phyloP scores from a whole-genome alignment of 345 rosid genomes.

The Raphanus raphanistrum region DNA sequence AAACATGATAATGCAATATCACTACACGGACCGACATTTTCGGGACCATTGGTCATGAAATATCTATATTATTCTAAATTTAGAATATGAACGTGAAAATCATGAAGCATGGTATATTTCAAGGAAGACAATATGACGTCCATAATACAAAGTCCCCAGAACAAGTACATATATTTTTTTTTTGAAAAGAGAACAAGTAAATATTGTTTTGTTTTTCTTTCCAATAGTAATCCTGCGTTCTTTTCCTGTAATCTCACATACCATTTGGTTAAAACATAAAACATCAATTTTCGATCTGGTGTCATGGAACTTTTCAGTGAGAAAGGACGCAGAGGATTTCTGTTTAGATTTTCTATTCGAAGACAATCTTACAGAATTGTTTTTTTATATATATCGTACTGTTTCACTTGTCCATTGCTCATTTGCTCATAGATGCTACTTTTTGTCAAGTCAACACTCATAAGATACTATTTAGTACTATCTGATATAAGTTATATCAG shows the following conservation, averaged over 20 bases:
- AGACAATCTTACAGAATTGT: not conserved
- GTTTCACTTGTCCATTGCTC: conserved; percentile 21
- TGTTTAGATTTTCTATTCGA: not conserved
- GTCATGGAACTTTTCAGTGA: not conserved
- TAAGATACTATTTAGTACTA: not conserved
- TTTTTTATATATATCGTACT: not conserved
- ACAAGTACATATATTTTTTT: conserved; percentile 8
- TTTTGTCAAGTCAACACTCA: not conserved
- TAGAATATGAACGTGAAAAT: conserved; percentile 34
- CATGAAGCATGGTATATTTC: conserved; percentile 17
- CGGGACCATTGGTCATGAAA: conserved; percentile 21
- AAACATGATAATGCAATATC: conserved; percentile 5
- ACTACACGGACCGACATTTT: conserved; percentile 24
- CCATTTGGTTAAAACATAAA: not conserved
- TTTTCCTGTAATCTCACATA: not conserved
- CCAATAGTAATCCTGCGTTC: not conserved
- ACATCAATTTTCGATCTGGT: not conserved
- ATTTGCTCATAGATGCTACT: not conserved
- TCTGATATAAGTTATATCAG: not conserved
- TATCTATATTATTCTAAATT: conserved; percentile 13
- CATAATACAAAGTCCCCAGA: conserved; percentile 8
- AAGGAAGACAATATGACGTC: conserved; percentile 30
- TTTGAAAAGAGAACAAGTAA: not conserved
- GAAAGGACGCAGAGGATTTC: not conserved
- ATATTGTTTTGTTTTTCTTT: not conserved